phyloP scores from a whole-genome alignment of 495 filamentous ascomycete genomes.

The Podospora sp. region DNA sequence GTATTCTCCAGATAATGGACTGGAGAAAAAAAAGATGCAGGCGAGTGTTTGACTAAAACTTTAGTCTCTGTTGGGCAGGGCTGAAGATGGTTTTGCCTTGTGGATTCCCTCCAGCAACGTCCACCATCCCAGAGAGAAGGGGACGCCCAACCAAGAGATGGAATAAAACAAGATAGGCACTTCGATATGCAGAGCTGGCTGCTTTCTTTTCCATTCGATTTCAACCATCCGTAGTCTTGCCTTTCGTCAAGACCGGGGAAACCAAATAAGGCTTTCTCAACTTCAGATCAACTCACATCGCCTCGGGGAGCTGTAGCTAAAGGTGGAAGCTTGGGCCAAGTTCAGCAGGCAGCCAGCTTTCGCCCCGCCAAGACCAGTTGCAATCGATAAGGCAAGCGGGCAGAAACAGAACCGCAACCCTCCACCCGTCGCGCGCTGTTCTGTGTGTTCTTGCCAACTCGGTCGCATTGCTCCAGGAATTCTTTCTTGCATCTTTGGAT shows the following conservation, averaged over 20 bases:
- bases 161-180: neutral
- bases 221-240: too few species aligned
- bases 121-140: neutral
- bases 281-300: neutral
- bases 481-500: neutral
- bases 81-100: neutral
- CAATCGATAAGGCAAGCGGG: constrained; percentile 11
- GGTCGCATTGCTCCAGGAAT: too few species aligned
- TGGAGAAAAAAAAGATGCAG: neutral
- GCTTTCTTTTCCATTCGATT: too few species aligned
- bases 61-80: neutral
- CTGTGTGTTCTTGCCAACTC: neutral
- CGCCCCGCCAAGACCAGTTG: neutral
- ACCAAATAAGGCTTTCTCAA: too few species aligned
- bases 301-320: neutral
- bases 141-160: neutral
- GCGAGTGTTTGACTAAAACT: neutral
- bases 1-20: neutral
- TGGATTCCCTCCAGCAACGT: neutral
- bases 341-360: too few species aligned
- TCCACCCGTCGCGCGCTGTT: neutral
- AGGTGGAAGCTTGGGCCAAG: neutral
- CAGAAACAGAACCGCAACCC: neutral
- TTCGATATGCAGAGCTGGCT: too few species aligned
- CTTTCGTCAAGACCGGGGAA: too few species aligned